Evolutionary conservation across 129 eudicot genomes (phyloP), one percentile per base, ranked within the genome.

Genomic region (Deinandra increscens): DNA sequence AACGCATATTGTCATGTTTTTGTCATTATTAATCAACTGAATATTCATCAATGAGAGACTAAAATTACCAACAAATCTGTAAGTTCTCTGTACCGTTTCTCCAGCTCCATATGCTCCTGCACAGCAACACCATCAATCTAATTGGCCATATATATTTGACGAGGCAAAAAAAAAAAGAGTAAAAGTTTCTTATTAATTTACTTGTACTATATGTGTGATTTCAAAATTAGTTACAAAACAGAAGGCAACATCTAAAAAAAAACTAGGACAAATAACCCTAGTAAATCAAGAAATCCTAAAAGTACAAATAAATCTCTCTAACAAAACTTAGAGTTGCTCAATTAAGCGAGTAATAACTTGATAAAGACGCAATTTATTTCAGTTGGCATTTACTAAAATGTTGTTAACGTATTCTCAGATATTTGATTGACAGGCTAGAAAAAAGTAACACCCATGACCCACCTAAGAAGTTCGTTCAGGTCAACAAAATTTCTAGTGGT

Each of bases 31-130:
- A 38, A 39, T 39, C 34, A 67, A 37, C 20, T 18, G 29, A 72
- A 42, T 14, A 37, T 51, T 36, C 15, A 39, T 46, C 13, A 60
- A 33, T 68, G 31, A 70, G 11, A 51, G 11, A 45, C 44, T 39
- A 10, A 12, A 64, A 43, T 11, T 86, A 93, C 99, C 95, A 93
- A 80, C 65, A 93, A 71, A 84, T 93, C 99, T 43, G 99, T 93
- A 71, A 93, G 86, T 82, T 89, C 97, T 23, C 97, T 85, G 73
- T 93, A 93, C 56, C 97, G 88, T 78, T 93, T 93, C 75, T 93
- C 99, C 75, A 93, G 90, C 74, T 93, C 99, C 95, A 87, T 81
- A 75, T 93, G 99, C 79, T 89, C 99, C 99, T 93, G 84, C 66
- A 37, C 73, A 77, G 46, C 68, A 43, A 45, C 64, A 81, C 54